A percentile compares a stretch with the other conserved stretches of the same genome.
phyloP scores from a whole-genome alignment of 441 rosid genomes.

The Lepidium campestre region DNA sequence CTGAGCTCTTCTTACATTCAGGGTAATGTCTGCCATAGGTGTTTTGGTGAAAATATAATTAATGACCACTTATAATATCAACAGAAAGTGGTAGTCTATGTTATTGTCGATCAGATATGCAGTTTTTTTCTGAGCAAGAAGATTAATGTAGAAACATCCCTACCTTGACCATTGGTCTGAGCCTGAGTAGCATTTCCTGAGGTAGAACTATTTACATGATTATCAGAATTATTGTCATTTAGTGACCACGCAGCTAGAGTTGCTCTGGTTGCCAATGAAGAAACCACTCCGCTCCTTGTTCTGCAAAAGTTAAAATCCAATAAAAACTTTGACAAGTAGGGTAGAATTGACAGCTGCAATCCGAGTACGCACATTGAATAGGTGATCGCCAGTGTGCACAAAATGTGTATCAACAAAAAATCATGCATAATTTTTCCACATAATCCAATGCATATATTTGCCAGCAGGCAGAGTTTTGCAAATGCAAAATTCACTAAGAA shows the following conservation, averaged over 20 bases:
- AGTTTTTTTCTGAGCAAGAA: background rate
- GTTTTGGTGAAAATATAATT: constrained; percentile 8
- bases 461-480: background rate
- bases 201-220: constrained; percentile 30
- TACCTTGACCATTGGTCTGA: constrained; percentile 53
- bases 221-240: constrained; percentile 30
- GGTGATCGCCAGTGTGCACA: background rate
- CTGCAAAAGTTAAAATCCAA: constrained; percentile 35
- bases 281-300: constrained; percentile 48
- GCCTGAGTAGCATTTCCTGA: constrained; percentile 31
- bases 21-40: constrained; percentile 33
- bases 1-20: constrained; percentile 29
- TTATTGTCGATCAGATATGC: background rate
- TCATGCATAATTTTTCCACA: constrained; percentile 2
- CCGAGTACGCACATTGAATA: background rate
- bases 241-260: constrained; percentile 78
- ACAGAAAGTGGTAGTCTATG: background rate
- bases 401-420: background rate
- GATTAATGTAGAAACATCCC: constrained; percentile 1
- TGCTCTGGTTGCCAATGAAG: constrained; percentile 77
- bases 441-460: background rate
- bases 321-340: background rate
- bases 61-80: constrained; percentile 1
- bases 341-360: background rate
- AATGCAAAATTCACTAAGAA: background rate